A percentile compares a stretch with the other conserved stretches of the same genome.
Evolutionary conservation across 345 rosid species (phyloP).

Genomic region (Salix arbutifolia): DNA sequence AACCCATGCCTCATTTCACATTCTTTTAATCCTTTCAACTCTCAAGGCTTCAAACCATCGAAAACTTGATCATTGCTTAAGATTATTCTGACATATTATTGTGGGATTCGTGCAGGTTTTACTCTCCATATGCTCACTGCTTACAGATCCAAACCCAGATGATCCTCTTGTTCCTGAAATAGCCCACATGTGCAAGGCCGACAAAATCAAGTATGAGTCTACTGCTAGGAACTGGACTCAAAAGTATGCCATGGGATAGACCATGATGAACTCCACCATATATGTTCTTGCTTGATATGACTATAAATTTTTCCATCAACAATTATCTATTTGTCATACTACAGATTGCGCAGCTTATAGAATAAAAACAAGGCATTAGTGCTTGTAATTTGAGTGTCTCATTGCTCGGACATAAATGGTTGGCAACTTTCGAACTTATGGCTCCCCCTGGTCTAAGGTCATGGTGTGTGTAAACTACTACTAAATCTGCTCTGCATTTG

Average conservation of each 20-base stretch:
- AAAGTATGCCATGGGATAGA: slow-evolving; percentile 57
- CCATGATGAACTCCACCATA: background rate
- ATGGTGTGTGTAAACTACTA: background rate
- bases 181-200: slow-evolving; percentile 53
- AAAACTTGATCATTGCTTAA: background rate
- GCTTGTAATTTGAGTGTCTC: background rate
- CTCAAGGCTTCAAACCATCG: no score
- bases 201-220: slow-evolving; percentile 53
- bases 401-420: background rate
- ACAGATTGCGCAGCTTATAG: no score
- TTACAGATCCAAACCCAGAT: slow-evolving; percentile 64
- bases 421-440: background rate
- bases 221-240: slow-evolving; percentile 65
- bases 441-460: no score
- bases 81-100: background rate
- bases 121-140: slow-evolving; percentile 63
- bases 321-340: background rate
- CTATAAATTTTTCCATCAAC: background rate
- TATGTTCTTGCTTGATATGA: background rate
- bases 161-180: slow-evolving; percentile 67
- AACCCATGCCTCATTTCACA: background rate
- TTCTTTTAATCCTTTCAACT: no score
- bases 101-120: slow-evolving; percentile 35
- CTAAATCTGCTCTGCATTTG: background rate
- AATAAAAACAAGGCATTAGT: background rate